Evolutionary conservation across 1,284 basidiomycete species (phyloP), one percentile per base, ranked within the genome.

Genomic region (Apiotrichum laibachii): DNA sequence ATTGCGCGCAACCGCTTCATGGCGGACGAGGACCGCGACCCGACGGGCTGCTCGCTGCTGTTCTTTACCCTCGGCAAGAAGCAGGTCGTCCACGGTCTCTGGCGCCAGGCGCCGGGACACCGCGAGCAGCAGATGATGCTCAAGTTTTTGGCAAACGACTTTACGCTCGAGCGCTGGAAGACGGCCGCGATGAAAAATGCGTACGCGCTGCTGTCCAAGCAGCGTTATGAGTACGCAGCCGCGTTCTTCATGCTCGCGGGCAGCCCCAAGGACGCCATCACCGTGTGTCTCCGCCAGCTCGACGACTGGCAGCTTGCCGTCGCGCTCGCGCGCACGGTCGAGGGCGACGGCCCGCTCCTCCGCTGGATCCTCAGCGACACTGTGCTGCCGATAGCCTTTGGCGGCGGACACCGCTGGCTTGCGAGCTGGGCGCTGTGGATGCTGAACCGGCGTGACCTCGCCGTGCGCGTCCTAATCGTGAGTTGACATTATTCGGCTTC

Each of bases 381-480:
- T 0, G 86, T 98, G 2, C 77, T 99, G 1, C 93, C 94, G 0
- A 81, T 84, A 21, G 93, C 93, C 0, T 90, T 97, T 72, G 81
- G 82, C 54, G 83, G 87, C 19, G 93, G 92, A 0, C 92, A 97
- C 75, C 83, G 95, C 39, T 98, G 90, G 88, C 80, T 98, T n/a
- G 90, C 86, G n/a, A 91, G 88, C 62, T 99, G 94, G 95, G 90
- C 90, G 5, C 93, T 97, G 75, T 96, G 93, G 91, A 81, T 91
- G 63, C 80, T 98, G 33, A 86, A 87, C 64, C 82, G 90, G 37
- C 82, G 89, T 50, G 93, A 97, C 76, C 73, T 96, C 15, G 87
- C 92, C 2, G 89, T 96, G 1, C 62, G 69, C 19, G 69, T 75
- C 1, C 57, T 77, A n/a, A 69, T 77, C n/a, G 72, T 72, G 54